Evolutionary conservation across 1,284 basidiomycete species (phyloP).

Genomic region (Puccinia polysora): DNA sequence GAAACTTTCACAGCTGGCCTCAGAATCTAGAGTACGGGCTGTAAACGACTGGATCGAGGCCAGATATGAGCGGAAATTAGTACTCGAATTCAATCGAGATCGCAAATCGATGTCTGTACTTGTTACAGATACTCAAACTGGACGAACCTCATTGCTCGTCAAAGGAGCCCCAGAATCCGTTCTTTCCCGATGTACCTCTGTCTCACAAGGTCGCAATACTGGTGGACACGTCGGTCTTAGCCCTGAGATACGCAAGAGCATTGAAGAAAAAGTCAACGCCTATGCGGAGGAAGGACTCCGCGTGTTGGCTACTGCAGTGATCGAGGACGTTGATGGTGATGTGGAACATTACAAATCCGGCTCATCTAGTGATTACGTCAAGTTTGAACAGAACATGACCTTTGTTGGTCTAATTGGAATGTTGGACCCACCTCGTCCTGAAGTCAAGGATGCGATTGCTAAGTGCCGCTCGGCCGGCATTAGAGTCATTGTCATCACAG

Average conservation of each 20-base stretch:
- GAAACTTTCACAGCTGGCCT: conserved; percentile 61
- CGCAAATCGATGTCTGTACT: conserved; percentile 99
- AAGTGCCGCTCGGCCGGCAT: conserved; percentile 91
- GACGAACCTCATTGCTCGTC: conserved; percentile 65
- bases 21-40: conserved; percentile 67
- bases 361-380: conserved; percentile 71
- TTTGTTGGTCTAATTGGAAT: conserved; percentile 95
- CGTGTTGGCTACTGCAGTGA: conserved; percentile 83
- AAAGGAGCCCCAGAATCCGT: conserved; percentile 97
- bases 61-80: conserved; percentile 71
- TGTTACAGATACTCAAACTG: conserved; percentile 60
- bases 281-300: conserved; percentile 81
- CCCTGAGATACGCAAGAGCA: conserved; percentile 62
- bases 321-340: conserved; percentile 67
- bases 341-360: conserved; percentile 73
- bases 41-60: conserved; percentile 72
- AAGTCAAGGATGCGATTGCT: conserved; percentile 78
- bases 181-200: conserved; percentile 75
- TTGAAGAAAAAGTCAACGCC: conserved; percentile 62
- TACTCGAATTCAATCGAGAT: conserved; percentile 95
- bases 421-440: conserved; percentile 95
- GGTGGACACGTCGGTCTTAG: conserved; percentile 59
- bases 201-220: conserved; percentile 62
- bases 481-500: conserved; percentile 93
- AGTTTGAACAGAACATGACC: conserved; percentile 82